Evolutionary conservation across 441 rosid species (phyloP), one percentile per base, ranked within the genome.

Genomic region (Lepidium campestre): DNA sequence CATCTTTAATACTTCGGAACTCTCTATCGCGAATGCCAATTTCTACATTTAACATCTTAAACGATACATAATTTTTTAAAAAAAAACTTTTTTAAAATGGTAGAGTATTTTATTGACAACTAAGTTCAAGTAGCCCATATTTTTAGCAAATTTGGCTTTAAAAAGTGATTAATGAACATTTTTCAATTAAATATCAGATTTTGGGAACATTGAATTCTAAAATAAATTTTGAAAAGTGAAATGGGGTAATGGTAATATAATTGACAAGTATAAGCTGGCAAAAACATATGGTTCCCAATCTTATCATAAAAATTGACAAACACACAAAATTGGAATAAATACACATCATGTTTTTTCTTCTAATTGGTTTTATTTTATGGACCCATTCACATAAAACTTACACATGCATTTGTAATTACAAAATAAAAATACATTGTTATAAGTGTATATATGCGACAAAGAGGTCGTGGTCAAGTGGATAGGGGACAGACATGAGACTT

Each of bases 211-310:
- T 52, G 40, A 34, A 25, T 29, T 29, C 7, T 29, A 29, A 0
- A 29, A 29, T 29, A 6, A 29, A 3, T 6, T 4, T 4, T 35
- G 32, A 29, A 52, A 53, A 44, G 41, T 35, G 42, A 53, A 34
- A 70, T 53, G 48, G 60, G 61, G 56, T 44, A 54, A 44, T 35
- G 18, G 57, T 44, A 45, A 54, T 35, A 45, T 15, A 62, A 54
- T 53, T 62, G 74, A 62, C 62, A 62, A 62, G 63, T 54, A 62
- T 45, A 62, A 54, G 74, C 62, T 53, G 74, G 74, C 74, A 70
- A 70, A 53, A 62, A 70, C 68, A 70, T 44, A 62, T 53, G 40
- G 65, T 56, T 63, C 70, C 27, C 70, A 71, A 63, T 71, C 70
- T 71, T 56, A 63, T 71, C 75, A 71, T 56, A 46, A 63, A 46